Base-by-base conservation (phyloP, 495 filamentous ascomycete genomes). In the Aspergillus homomorphus region DNA sequence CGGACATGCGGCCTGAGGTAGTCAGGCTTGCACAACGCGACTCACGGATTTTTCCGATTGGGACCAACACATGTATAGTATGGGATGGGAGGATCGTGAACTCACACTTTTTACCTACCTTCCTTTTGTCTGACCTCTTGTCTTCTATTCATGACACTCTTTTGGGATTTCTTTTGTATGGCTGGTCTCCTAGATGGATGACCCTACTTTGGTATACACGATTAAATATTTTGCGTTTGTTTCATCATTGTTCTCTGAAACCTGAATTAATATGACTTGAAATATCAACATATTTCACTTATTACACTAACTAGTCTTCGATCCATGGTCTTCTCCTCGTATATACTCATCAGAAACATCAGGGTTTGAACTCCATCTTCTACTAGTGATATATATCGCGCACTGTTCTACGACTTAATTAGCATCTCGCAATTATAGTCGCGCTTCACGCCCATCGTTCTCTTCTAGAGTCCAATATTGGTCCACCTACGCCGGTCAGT, bases 401-500 rank as follows among this genome's bases (percentile, higher is more conserved):
- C n/a, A n/a, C n/a, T n/a, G n/a, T n/a, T n/a, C n/a, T n/a, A n/a
- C n/a, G n/a, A n/a, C n/a, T n/a, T n/a, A n/a, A n/a, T n/a, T n/a
- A n/a, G n/a, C n/a, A n/a, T n/a, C 38, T 54, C 28, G 38, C 49
- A 48, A 22, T 46, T 21, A 48, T 18, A 53, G 16, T 38, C 20
- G 42, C 15, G 46, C 26, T 51, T 51, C 49, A 1, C 33, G 5
- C 4, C 8, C 10, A 38, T 38, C 33, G 7, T 38, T 38, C 33
- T 38, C 33, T 2, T 14, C 10, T 2, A 38, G 15, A 20, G 26
- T 43, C 57, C 57, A 59, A 38, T 59, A 48, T 19, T 22, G 12
- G 24, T 59, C 50, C 18, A 61, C 54, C 59, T 56, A 18, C 2
- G 15, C 33, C 48, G 18, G 22, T 52, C 18, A 61, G 44, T 24